Evolutionary conservation across 139 green algal species (phyloP).

Genomic region (Zygnema circumcarinatum): DNA sequence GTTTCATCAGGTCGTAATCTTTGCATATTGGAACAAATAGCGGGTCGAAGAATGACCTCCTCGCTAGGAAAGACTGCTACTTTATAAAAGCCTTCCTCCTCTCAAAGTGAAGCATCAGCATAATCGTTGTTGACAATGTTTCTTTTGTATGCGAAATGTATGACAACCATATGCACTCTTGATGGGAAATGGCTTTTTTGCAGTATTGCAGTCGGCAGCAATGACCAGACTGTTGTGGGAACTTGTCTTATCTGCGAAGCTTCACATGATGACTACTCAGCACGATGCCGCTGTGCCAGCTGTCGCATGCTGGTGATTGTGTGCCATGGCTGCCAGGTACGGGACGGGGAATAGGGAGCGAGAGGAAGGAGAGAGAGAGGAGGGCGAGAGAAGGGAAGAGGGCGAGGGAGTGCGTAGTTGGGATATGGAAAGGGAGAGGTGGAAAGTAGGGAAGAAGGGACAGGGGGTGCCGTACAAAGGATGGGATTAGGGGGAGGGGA

Average conservation of each 20-base stretch:
- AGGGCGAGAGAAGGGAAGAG: neutral
- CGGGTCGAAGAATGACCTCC: too few relatives aligned
- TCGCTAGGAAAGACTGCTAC: too few relatives aligned
- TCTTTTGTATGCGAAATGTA: too few relatives aligned
- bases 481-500: neutral
- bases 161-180: too few relatives aligned
- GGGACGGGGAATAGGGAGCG: neutral
- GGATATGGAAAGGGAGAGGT: neutral
- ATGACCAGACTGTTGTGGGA: neutral
- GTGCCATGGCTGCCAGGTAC: conserved; percentile 64
- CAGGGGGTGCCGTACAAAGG: neutral
- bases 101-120: too few relatives aligned
- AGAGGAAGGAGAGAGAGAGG: conserved; percentile 21
- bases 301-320: conserved; percentile 75
- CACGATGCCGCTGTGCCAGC: conserved; percentile 58
- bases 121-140: too few relatives aligned
- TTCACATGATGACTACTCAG: conserved; percentile 71
- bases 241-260: conserved; percentile 68
- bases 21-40: too few relatives aligned
- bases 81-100: too few relatives aligned
- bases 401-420: neutral
- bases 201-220: conserved; percentile 1
- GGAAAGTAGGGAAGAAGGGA: neutral
- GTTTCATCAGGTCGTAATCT: neutral
- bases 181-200: too few relatives aligned